Percentiles rank a stretch among this genome's conserved stretches.
These are phyloP conservation scores for Elongisporangium senticosum DNA, from an alignment of 352 stramenopile genomes.

Conservation along the genomic window DNA sequence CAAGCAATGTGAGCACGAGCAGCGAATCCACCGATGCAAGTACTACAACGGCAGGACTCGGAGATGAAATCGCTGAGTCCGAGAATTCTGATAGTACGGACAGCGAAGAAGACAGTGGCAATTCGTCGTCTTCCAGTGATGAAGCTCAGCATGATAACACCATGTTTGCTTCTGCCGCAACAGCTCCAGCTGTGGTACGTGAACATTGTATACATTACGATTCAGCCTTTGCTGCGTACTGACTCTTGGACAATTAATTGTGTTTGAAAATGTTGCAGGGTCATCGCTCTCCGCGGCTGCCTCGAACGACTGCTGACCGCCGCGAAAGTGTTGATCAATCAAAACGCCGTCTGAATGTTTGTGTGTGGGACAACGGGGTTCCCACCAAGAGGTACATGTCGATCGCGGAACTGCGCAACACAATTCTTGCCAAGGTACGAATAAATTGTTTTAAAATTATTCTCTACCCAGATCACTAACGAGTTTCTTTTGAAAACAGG, in stretches of 20 bases:
- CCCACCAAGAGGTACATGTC: slow-evolving; percentile 74
- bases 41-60: slow-evolving; percentile 30
- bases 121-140: slow-evolving; percentile 70
- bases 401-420: slow-evolving; percentile 73
- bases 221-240: neutral
- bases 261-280: neutral
- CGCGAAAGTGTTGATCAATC: slow-evolving; percentile 35
- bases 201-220: slow-evolving; percentile 18
- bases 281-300: slow-evolving; percentile 14
- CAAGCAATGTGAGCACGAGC: slow-evolving; percentile 12
- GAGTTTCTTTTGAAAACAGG: slow-evolving; percentile 11
- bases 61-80: slow-evolving; percentile 57
- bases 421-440: slow-evolving; percentile 67
- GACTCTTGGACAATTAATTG: neutral
- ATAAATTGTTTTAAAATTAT: neutral
- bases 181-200: slow-evolving; percentile 17
- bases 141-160: slow-evolving; percentile 35
- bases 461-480: neutral
- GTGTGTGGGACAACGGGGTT: slow-evolving; percentile 66
- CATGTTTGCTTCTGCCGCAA: slow-evolving; percentile 28
- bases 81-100: slow-evolving; percentile 75
- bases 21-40: slow-evolving; percentile 4
- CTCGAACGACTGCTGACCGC: slow-evolving; percentile 27
- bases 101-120: slow-evolving; percentile 70
- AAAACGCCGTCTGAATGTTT: slow-evolving; percentile 65